phyloP scores from a whole-genome alignment of 2,329 filamentous ascomycete genomes.

The Raffaelea ambrosiae region DNA sequence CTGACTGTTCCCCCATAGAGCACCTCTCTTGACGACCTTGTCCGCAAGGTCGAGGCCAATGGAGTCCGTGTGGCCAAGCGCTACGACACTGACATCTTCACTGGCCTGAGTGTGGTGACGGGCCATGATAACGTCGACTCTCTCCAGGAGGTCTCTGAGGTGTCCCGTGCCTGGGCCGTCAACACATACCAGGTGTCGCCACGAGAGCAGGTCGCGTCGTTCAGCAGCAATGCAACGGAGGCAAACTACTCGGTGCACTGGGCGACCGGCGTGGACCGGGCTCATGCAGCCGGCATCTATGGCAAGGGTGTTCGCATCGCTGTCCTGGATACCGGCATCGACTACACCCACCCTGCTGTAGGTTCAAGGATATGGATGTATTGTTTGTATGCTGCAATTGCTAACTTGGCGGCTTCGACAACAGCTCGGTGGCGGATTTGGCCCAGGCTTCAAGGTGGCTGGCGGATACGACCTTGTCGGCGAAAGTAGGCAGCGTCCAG shows the following conservation, averaged over 20 bases:
- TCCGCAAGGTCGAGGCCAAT: background rate
- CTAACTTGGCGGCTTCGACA: conserved; percentile 10
- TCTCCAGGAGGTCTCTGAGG: conserved; percentile 8
- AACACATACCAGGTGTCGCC: background rate
- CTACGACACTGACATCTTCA: conserved; percentile 8
- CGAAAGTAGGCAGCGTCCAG: conserved; percentile 7
- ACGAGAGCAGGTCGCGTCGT: background rate
- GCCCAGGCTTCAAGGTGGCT: conserved; percentile 9
- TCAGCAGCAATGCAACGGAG: conserved; percentile 9
- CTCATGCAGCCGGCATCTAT: conserved; percentile 12
- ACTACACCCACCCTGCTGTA: conserved; percentile 8
- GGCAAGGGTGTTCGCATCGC: conserved; percentile 14
- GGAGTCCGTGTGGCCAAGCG: background rate
- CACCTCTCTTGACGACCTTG: background rate
- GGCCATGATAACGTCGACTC: conserved; percentile 13
- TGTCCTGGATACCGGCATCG: conserved; percentile 14
- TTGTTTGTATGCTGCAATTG: background rate
- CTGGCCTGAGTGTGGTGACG: conserved; percentile 14
- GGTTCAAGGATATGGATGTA: no score
- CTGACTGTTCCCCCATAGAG: background rate
- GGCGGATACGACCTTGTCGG: conserved; percentile 11
- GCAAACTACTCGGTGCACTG: conserved; percentile 15
- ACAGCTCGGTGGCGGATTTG: no score
- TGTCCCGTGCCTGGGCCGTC: conserved; percentile 7
- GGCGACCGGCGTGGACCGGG: conserved; percentile 14